Evolutionary conservation across 2,329 filamentous ascomycete genomes (phyloP).

Genomic region (Pseudogymnoascus sp.): DNA sequence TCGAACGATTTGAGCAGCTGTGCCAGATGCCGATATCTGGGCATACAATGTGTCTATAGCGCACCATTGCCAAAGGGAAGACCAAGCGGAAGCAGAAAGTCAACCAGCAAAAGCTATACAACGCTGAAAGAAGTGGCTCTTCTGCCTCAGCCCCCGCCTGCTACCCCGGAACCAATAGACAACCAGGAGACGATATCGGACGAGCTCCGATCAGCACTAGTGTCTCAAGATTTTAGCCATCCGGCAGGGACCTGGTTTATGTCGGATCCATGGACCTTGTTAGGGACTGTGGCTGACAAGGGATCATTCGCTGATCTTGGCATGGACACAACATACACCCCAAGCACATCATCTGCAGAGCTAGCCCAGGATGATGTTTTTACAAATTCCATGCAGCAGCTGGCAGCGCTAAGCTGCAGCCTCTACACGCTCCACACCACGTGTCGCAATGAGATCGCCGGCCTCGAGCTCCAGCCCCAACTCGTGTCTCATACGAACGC

Average conservation of each 20-base stretch:
- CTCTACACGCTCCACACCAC: conserved; percentile 12
- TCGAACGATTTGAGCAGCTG: conserved; percentile 11
- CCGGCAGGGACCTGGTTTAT: conserved; percentile 10
- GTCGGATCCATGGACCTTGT: conserved; percentile 10
- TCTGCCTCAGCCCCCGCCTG: conserved; percentile 11
- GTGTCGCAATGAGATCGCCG: conserved; percentile 11
- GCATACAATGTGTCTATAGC: conserved; percentile 11
- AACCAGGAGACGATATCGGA: conserved; percentile 11
- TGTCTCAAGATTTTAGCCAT: conserved; percentile 10
- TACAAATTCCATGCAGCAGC: conserved; percentile 12
- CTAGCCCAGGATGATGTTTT: conserved; percentile 10
- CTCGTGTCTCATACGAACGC: conserved; percentile 11
- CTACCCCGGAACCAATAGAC: conserved; percentile 11
- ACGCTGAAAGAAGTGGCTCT: conserved; percentile 7
- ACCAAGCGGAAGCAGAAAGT: conserved; percentile 12
- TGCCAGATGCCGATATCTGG: conserved; percentile 11
- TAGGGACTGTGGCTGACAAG: conserved; percentile 10
- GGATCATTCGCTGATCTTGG: conserved; percentile 10
- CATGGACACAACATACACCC: conserved; percentile 10
- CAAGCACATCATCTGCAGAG: conserved; percentile 11
- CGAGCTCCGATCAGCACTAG: conserved; percentile 11
- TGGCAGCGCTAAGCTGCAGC: conserved; percentile 11
- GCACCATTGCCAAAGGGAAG: conserved; percentile 11
- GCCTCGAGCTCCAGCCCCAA: conserved; percentile 10
- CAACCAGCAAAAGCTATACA: conserved; percentile 7